phyloP scores from a whole-genome alignment of 225 moss, liverwort and hornwort genomes.

The Neckera pumila region DNA sequence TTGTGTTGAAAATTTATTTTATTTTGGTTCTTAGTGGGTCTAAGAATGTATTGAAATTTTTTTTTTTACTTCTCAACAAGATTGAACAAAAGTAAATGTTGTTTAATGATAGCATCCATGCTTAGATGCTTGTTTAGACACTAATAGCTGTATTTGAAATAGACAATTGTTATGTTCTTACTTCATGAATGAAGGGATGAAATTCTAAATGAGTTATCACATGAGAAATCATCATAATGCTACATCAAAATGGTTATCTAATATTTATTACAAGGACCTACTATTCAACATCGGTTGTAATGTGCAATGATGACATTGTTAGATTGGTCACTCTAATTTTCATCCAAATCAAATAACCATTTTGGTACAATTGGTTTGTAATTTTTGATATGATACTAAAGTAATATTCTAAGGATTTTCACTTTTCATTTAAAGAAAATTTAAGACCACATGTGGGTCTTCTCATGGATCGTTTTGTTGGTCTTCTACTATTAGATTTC shows the following conservation, averaged over 20 bases:
- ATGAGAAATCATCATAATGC: background rate
- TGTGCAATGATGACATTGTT: background rate
- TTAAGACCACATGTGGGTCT: background rate
- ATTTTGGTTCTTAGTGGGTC: background rate
- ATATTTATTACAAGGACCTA: background rate
- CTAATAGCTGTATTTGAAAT: background rate
- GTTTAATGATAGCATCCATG: background rate
- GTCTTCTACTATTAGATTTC: background rate
- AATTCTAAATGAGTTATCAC: background rate
- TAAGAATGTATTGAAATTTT: background rate
- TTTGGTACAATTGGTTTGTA: background rate
- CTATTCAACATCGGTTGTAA: background rate
- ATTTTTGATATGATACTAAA: background rate
- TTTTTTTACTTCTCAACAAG: too few relatives aligned
- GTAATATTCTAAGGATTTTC: too few relatives aligned
- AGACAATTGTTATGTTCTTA: accelerated
- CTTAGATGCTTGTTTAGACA: too few relatives aligned
- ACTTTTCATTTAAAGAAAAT: too few relatives aligned
- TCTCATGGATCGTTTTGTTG: accelerated
- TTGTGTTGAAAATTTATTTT: background rate
- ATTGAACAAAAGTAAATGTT: background rate
- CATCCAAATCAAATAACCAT: background rate
- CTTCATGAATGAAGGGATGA: background rate
- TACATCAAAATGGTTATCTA: background rate
- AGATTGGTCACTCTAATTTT: background rate